phyloP scores from a whole-genome alignment of 1,139 yeast species.

The Suhomyces bokatorum region DNA sequence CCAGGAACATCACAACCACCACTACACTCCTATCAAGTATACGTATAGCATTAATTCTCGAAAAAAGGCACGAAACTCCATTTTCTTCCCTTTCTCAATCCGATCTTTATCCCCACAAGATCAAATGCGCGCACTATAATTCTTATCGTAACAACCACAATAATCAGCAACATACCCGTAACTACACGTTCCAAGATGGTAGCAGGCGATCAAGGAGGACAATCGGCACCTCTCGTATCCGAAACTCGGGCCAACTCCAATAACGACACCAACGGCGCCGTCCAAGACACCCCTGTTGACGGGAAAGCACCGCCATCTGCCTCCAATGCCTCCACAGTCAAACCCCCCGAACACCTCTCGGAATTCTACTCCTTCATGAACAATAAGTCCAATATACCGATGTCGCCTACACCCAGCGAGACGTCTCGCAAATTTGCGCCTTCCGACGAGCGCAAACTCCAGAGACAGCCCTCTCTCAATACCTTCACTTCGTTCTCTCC shows the following conservation, averaged over 20 bases:
- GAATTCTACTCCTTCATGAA: constrained; percentile 54
- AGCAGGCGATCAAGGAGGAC: background rate
- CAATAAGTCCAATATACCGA: constrained; percentile 22
- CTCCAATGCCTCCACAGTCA: background rate
- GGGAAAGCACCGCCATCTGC: background rate
- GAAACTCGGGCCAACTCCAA: background rate
- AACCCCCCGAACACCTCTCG: constrained; percentile 52
- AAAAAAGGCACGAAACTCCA: too few relatives aligned
- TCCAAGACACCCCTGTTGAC: background rate
- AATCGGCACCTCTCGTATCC: background rate
- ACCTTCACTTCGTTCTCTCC: constrained; percentile 48
- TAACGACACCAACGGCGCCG: background rate
- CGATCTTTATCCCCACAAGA: background rate
- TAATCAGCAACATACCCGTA: background rate
- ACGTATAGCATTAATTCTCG: too few relatives aligned
- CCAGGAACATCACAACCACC: too few relatives aligned
- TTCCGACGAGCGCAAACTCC: constrained; percentile 13
- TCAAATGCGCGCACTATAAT: background rate
- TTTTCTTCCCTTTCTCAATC: too few relatives aligned
- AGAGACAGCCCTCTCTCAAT: constrained; percentile 33
- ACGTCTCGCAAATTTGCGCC: constrained; percentile 11
- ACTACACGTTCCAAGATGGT: background rate
- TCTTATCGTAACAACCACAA: background rate
- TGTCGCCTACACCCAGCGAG: constrained; percentile 11
- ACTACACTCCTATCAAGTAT: too few relatives aligned